A percentile compares a stretch with the other conserved stretches of the same genome.
phyloP scores from a whole-genome alignment of 2,329 filamentous ascomycete species.

The Escovopsis weberi region DNA sequence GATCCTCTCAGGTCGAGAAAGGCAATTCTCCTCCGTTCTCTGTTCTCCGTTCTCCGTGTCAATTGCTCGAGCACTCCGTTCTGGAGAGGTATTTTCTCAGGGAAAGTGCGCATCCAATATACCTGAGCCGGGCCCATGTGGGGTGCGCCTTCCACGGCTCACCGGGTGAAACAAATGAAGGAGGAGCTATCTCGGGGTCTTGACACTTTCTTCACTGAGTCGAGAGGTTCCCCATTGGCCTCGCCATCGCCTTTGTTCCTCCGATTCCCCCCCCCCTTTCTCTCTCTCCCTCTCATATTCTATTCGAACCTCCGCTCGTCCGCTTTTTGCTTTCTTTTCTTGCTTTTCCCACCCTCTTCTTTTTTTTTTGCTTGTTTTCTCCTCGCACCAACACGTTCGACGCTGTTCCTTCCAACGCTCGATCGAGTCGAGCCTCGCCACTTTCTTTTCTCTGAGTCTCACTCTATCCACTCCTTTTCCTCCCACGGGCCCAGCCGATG shows the following conservation, averaged over 20 bases:
- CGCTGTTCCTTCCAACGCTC: background rate
- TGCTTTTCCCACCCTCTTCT: constrained; percentile 2
- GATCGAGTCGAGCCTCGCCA: background rate
- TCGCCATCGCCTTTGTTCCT: background rate
- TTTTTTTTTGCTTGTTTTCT: constrained; percentile 6
- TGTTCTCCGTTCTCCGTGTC: no score
- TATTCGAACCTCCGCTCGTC: constrained; percentile 10
- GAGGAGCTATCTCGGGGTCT: no score
- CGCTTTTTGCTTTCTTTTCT: background rate
- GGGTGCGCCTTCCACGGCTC: no score
- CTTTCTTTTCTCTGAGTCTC: constrained; percentile 3
- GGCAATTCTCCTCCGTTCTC: no score
- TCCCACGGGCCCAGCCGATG: no score
- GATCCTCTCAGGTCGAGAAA: no score
- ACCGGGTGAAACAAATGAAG: no score
- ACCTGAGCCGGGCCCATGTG: no score
- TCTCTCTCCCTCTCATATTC: constrained; percentile 2
- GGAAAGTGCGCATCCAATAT: no score
- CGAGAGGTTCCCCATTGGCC: constrained; percentile 1
- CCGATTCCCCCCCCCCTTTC: constrained; percentile 9
- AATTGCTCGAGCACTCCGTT: no score
- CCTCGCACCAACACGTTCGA: background rate
- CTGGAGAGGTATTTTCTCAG: no score
- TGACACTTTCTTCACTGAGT: no score
- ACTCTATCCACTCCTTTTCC: constrained; percentile 18